phyloP scores from a whole-genome alignment of 352 stramenopile species.

The Phytophthora citrophthora region DNA sequence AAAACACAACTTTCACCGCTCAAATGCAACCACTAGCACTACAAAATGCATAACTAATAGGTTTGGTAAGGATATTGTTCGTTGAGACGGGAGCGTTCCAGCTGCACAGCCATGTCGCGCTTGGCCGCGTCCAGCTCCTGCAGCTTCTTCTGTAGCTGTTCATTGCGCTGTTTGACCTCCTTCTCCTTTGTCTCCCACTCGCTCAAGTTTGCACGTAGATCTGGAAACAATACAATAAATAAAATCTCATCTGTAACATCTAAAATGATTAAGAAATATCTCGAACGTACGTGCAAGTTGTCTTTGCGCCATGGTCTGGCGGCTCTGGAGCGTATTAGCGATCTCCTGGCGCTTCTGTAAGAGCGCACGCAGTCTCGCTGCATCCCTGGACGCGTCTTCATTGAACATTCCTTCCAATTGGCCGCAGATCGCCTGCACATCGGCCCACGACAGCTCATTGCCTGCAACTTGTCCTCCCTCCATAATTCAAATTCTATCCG shows the following conservation, averaged over 20 bases:
- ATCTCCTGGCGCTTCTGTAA: constrained; percentile 74
- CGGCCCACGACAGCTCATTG: constrained; percentile 56
- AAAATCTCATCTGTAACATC: constrained; percentile 1
- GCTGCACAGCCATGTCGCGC: constrained; percentile 65
- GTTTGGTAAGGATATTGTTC: constrained; percentile 67
- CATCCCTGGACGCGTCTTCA: constrained; percentile 65
- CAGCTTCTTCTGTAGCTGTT: constrained; percentile 58
- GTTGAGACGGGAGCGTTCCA: constrained; percentile 71
- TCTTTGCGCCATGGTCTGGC: constrained; percentile 54
- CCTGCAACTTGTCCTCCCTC: constrained; percentile 21
- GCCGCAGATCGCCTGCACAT: constrained; percentile 73
- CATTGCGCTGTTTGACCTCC: constrained; percentile 48
- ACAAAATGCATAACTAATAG: constrained; percentile 5
- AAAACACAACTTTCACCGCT: constrained; percentile 11
- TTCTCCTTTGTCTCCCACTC: constrained; percentile 72
- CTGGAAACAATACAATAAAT: constrained; percentile 23
- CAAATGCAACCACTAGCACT: no score
- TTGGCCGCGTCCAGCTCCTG: constrained; percentile 74
- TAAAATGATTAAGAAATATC: background rate
- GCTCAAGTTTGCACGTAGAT: constrained; percentile 62
- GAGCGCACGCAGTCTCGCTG: constrained; percentile 56
- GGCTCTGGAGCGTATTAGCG: constrained; percentile 41
- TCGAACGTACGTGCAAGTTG: constrained; percentile 58
- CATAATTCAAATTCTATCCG: constrained; percentile 32
- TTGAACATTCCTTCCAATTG: constrained; percentile 73